Evolutionary conservation across 2,329 filamentous ascomycete genomes (phyloP).

Genomic region (Alternaria ventricosa): DNA sequence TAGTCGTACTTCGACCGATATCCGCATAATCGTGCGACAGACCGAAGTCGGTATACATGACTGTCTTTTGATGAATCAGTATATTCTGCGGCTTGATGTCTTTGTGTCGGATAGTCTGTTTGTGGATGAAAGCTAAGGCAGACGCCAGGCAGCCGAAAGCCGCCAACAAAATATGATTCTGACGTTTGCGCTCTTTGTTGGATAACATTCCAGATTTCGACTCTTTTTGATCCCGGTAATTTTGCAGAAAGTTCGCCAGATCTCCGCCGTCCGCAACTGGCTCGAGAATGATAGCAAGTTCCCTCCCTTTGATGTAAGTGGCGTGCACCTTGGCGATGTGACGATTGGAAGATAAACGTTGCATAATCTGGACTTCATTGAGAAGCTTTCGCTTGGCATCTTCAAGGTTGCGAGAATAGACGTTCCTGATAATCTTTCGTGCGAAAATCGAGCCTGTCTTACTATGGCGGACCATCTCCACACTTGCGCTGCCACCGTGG

Average conservation of each 20-base stretch:
- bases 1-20: neutral
- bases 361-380: neutral
- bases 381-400: neutral
- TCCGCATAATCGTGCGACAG: constrained; percentile 15
- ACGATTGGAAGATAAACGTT: neutral
- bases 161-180: neutral
- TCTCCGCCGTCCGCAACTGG: neutral
- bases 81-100: constrained; percentile 32
- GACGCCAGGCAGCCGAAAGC: constrained; percentile 22
- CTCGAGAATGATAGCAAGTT: neutral
- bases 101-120: constrained; percentile 18
- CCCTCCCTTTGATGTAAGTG: no score
- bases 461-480: neutral
- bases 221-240: neutral
- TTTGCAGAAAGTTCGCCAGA: neutral
- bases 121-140: constrained; percentile 20
- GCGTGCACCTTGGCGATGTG: neutral
- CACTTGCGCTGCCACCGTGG: neutral
- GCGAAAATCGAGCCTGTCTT: neutral
- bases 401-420: neutral
- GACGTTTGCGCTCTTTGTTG: no score
- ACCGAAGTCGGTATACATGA: constrained; percentile 31
- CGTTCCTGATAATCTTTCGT: neutral
- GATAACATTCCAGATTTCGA: no score
- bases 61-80: constrained; percentile 12